phyloP scores from a whole-genome alignment of 2,329 filamentous ascomycete species.

The Paecilomyces sp. region DNA sequence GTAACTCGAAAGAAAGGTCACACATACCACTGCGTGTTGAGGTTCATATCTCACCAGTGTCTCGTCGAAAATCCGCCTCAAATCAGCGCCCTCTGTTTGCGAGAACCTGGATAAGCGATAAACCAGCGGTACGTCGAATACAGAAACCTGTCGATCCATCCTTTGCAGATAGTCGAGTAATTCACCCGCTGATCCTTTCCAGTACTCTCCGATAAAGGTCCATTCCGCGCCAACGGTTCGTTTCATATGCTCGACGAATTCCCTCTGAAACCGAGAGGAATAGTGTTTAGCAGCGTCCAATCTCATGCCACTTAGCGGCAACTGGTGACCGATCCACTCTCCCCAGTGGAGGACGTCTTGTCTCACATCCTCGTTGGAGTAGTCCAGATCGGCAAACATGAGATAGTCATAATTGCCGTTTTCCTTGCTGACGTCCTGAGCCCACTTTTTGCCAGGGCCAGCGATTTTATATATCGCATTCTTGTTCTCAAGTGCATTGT shows the following conservation, averaged over 20 bases:
- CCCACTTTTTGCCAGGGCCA: conserved; percentile 59
- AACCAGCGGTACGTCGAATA: conserved; percentile 64
- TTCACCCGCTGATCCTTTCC: conserved; percentile 51
- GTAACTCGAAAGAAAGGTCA: neutral
- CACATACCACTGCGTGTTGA: conserved; percentile 49
- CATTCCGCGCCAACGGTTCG: conserved; percentile 45
- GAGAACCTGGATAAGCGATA: conserved; percentile 60
- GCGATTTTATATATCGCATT: conserved; percentile 61
- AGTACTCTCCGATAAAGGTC: conserved; percentile 65
- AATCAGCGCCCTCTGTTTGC: conserved; percentile 49
- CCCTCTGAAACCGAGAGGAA: conserved; percentile 57
- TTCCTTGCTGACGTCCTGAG: conserved; percentile 53
- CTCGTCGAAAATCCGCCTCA: conserved; percentile 56
- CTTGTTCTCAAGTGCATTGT: conserved; percentile 49
- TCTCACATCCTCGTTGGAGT: conserved; percentile 55
- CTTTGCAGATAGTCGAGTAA: conserved; percentile 52
- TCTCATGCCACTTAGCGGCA: conserved; percentile 59
- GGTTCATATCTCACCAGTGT: conserved; percentile 51
- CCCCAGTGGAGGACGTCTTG: conserved; percentile 61
- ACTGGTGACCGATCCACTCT: conserved; percentile 56
- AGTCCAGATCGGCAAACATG: conserved; percentile 67
- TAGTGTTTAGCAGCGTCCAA: conserved; percentile 70
- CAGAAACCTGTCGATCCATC: conserved; percentile 51
- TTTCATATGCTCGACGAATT: conserved; percentile 56
- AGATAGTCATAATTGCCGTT: conserved; percentile 63